Evolutionary conservation across 1,139 yeast species (phyloP), one percentile per base, ranked within the genome.

Genomic region (Zhuliangozyma parablackwelliae): DNA sequence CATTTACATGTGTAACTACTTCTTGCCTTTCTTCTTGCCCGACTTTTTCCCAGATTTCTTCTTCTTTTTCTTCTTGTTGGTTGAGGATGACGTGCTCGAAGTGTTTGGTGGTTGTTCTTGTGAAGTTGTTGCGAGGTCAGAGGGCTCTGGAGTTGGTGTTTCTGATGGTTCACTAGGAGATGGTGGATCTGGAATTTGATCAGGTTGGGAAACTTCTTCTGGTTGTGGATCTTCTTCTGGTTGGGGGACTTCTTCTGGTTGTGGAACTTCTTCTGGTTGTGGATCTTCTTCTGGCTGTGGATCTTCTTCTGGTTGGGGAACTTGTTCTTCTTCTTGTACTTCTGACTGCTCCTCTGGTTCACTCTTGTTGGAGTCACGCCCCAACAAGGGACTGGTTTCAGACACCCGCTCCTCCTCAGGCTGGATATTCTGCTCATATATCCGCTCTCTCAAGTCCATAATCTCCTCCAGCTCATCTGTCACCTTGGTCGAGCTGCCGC

Each of bases 381-480:
- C 7, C 31, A 41, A 35, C 28, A 47, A 39, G 5, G 50, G 50
- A 2, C 44, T 37, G 9, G 42, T 31, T 36, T 47, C 51, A 13
- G 35, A 31, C 21, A 32, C 27, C 6, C 31, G 26, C 10, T 35
- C 36, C 23, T 29, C 27, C 20, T 34, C 37, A 38, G 41, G 46
- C 26, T 44, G 48, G 28, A 54, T 47, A 27, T 47, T 49, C 32
- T 58, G 64, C 38, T 67, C 73, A 41, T 67, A 67, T 1, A 60
- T 47, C 36, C 72, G 49, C 44, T 63, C 63, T 36, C 69, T 50
- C 34, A 64, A 53, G 44, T 66, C 65, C 70, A 67, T 65, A 12
- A 62, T 51, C 35, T 65, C 72, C 40, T 65, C 71, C 0, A 69
- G 59, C 25, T 63, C 71, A 38, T 65, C 39, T 1, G 72, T 65